Conservation (phyloP, 352 stramenopile genomes). For the Stramenopiles sp. region DNA sequence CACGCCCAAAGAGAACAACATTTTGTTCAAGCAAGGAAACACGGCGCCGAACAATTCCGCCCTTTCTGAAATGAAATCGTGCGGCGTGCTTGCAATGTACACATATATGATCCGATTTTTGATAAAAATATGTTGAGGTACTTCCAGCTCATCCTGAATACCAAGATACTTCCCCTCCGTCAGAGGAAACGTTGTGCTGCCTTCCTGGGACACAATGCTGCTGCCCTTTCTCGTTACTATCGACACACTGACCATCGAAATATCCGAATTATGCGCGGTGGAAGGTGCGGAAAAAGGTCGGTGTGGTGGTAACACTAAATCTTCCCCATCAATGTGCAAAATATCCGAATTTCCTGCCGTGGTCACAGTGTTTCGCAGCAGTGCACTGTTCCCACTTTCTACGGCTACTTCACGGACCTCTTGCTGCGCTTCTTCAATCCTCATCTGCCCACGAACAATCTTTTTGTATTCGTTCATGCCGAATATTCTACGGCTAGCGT, state of each 20-base stretch:
- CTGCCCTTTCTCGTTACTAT: neutral
- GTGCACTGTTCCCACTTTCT: neutral
- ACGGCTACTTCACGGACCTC: neutral
- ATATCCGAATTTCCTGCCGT: neutral
- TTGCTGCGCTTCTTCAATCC: neutral
- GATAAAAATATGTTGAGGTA: neutral
- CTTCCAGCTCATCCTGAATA: neutral
- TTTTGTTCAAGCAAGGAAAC: neutral
- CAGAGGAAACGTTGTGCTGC: neutral
- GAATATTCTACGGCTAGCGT: constrained; percentile 8
- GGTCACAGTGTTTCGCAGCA: neutral
- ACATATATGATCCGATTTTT: constrained; percentile 2
- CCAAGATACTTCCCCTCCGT: neutral
- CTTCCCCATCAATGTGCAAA: constrained; percentile 2
- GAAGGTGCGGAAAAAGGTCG: neutral
- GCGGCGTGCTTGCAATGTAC: neutral
- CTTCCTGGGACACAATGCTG: neutral
- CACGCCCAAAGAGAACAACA: neutral
- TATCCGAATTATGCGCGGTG: neutral
- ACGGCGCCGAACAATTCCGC: neutral
- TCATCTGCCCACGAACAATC: neutral
- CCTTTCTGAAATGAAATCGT: neutral
- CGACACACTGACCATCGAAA: constrained; percentile 5
- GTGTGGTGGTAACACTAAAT: neutral
- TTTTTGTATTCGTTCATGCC: constrained; percentile 9